These are phyloP conservation scores for Backusella circina DNA, from an alignment of 192 early-diverging fungal species.

Conservation along the genomic window DNA sequence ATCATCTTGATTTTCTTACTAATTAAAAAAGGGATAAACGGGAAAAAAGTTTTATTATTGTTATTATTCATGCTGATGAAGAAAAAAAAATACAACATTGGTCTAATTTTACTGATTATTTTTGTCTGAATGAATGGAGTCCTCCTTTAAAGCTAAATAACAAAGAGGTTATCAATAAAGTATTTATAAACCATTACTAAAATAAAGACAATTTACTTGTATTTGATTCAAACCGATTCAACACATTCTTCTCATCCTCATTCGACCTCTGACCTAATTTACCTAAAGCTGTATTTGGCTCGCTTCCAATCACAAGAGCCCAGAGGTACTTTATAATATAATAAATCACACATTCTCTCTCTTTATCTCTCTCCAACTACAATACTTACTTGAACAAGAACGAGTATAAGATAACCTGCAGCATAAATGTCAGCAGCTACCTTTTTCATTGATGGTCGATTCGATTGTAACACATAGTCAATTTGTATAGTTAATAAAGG, in stretches of 20 bases:
- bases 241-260: background rate
- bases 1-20: background rate
- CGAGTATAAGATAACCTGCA: conserved; percentile 14
- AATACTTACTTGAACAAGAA: conserved; percentile 6
- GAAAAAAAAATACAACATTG: background rate
- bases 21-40: background rate
- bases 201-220: background rate
- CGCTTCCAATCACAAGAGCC: conserved; percentile 24
- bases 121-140: background rate
- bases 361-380: background rate
- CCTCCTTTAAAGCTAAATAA: background rate
- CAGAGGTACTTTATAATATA: conserved; percentile 9
- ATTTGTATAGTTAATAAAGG: conserved; percentile 26
- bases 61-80: background rate
- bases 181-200: background rate
- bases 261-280: background rate
- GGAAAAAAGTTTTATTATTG: background rate
- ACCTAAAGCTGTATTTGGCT: conserved; percentile 8
- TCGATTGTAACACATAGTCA: conserved; percentile 16
- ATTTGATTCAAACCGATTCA: background rate
- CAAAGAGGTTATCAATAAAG: background rate
- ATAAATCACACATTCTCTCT: background rate
- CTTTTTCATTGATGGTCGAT: background rate
- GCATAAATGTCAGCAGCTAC: background rate
- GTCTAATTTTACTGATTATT: background rate